Evolutionary conservation across 2,329 filamentous ascomycete species (phyloP).

Genomic region (Remersonia thermophila): DNA sequence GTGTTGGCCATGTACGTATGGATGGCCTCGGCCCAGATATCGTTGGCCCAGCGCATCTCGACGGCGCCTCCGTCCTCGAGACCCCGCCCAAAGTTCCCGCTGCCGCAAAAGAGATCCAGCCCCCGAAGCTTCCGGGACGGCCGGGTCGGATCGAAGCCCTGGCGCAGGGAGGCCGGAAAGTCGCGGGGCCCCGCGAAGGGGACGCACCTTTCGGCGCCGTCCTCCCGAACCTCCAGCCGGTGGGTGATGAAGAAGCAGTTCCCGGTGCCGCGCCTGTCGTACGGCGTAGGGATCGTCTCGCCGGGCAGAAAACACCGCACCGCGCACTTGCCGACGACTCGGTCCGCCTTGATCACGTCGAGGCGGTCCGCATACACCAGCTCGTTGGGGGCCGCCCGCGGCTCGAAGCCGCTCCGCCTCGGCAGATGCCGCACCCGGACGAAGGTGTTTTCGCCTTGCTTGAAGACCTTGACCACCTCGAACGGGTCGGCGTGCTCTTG

Average conservation of each 20-base stretch:
- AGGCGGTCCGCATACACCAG: constrained; percentile 42
- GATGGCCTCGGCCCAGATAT: constrained; percentile 50
- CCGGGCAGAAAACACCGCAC: constrained; percentile 40
- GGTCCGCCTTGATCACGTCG: constrained; percentile 23
- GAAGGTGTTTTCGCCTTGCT: constrained; percentile 16
- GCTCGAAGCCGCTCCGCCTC: constrained; percentile 33
- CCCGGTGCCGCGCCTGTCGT: constrained; percentile 51
- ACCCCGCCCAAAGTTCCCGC: constrained; percentile 64
- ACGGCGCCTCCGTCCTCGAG: constrained; percentile 60
- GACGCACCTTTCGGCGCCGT: constrained; percentile 14
- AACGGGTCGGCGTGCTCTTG: constrained; percentile 43
- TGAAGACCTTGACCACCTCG: constrained; percentile 35
- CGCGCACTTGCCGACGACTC: constrained; percentile 44
- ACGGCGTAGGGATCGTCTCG: constrained; percentile 46
- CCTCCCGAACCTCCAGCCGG: constrained; percentile 19
- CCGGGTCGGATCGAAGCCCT: constrained; percentile 41
- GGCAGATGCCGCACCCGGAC: constrained; percentile 39
- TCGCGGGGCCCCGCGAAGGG: constrained; percentile 23
- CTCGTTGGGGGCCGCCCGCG: constrained; percentile 38
- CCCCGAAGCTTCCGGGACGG: constrained; percentile 36
- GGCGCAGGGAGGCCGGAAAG: constrained; percentile 29
- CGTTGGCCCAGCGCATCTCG: constrained; percentile 54
- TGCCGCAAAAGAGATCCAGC: constrained; percentile 65
- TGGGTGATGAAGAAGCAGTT: constrained; percentile 54
- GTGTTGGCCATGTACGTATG: constrained; percentile 64